phyloP scores from a whole-genome alignment of 1,284 basidiomycete species.

The Ganoderma resinaceum region DNA sequence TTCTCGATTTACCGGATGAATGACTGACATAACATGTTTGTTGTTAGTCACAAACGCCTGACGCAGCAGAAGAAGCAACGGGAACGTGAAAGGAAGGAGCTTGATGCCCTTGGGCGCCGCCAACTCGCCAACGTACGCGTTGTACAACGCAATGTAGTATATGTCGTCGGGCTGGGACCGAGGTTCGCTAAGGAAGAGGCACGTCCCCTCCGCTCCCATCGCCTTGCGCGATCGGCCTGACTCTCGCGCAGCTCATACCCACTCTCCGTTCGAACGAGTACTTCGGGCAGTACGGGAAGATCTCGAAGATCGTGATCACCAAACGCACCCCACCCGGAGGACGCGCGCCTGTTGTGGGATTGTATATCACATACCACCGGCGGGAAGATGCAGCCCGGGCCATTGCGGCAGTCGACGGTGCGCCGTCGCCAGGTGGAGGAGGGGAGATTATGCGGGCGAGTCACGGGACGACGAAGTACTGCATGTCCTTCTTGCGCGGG shows the following conservation, averaged over 20 bases:
- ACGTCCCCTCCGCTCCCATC: conserved; percentile 35
- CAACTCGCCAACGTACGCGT: conserved; percentile 95
- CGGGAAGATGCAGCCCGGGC: conserved; percentile 95
- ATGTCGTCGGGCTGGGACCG: conserved; percentile 92
- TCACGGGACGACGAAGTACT: conserved; percentile 98
- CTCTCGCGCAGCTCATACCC: conserved; percentile 79
- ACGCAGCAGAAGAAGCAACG: conserved; percentile 96
- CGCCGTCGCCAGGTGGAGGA: conserved; percentile 82
- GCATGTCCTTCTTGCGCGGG: conserved; percentile 93
- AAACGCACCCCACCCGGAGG: conserved; percentile 85
- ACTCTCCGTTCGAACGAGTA: conserved; percentile 96
- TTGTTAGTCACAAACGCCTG: conserved; percentile 87
- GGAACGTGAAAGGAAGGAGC: conserved; percentile 94
- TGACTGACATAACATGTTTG: conserved; percentile 25
- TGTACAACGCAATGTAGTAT: conserved; percentile 96
- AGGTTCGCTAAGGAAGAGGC: conserved; percentile 97
- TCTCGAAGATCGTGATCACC: conserved; percentile 93
- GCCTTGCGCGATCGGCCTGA: conserved; percentile 25
- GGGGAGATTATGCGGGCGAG: conserved; percentile 89
- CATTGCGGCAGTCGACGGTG: conserved; percentile 93
- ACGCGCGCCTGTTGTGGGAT: conserved; percentile 82
- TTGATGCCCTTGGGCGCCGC: conserved; percentile 87
- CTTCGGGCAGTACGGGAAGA: conserved; percentile 99
- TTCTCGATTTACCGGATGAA: neutral
- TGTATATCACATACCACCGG: conserved; percentile 97